Evolutionary conservation across 371 early-diverging fungal species (phyloP).

Genomic region (Mortierella sp.): DNA sequence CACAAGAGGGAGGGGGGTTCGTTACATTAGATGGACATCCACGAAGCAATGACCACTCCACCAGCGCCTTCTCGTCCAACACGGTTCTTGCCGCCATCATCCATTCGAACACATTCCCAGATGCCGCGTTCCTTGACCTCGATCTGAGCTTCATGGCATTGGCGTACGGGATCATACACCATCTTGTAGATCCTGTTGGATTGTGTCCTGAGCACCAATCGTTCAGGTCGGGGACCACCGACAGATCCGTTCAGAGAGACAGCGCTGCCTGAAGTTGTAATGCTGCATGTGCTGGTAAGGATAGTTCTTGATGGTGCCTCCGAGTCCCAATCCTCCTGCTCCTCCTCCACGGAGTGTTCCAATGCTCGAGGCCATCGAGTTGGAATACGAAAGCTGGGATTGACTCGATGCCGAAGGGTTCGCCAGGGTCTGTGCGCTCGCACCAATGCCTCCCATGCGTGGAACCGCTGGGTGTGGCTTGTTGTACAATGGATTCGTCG

Average conservation of each 20-base stretch:
- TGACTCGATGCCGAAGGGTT: constrained; percentile 1
- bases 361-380: constrained; percentile 1
- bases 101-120: constrained; percentile 54
- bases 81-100: constrained; percentile 47
- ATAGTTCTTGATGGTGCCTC: background rate
- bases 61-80: constrained; percentile 45
- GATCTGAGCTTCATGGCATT: constrained; percentile 50
- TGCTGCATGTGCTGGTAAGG: constrained; percentile 15
- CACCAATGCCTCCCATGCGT: background rate
- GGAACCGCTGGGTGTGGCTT: background rate
- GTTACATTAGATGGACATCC: constrained; percentile 39
- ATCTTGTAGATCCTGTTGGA: constrained; percentile 43
- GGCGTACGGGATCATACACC: constrained; percentile 38
- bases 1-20: too few relatives aligned
- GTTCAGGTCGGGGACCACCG: constrained; percentile 25
- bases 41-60: constrained; percentile 50
- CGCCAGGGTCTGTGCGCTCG: constrained; percentile 15
- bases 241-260: background rate
- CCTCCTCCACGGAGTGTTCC: constrained; percentile 5
- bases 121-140: constrained; percentile 46
- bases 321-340: too few relatives aligned
- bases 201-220: constrained; percentile 46
- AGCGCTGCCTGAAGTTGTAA: constrained; percentile 3
- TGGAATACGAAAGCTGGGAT: background rate
- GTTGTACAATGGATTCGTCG: constrained; percentile 11